These are phyloP conservation scores for Plantago major DNA, from an alignment of 257 asterid genomes.

Conservation along the genomic window DNA sequence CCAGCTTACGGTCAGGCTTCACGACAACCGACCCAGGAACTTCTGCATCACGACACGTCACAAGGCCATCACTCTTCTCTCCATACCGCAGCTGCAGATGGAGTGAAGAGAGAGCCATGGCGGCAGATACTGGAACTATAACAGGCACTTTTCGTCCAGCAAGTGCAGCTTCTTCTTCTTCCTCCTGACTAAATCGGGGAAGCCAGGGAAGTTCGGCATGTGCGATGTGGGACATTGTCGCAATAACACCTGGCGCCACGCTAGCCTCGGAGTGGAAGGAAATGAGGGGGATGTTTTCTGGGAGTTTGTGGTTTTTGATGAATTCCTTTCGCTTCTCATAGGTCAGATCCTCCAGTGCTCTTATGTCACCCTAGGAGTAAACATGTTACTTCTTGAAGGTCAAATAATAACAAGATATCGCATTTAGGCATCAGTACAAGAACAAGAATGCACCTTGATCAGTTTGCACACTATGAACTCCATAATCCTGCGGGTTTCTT, in stretches of 20 bases:
- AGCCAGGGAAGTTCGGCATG: conserved; percentile 85
- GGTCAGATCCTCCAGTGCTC: conserved; percentile 81
- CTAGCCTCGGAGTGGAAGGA: conserved; percentile 85
- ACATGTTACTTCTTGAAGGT: neutral
- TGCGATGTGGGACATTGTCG: conserved; percentile 81
- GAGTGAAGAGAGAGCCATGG: conserved; percentile 65
- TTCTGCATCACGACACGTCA: conserved; percentile 91
- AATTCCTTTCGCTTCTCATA: conserved; percentile 79
- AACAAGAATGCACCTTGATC: conserved; percentile 54
- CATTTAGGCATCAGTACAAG: neutral
- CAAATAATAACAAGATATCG: too few species aligned
- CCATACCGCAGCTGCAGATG: conserved; percentile 78
- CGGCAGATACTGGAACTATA: conserved; percentile 75
- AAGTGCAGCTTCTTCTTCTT: conserved; percentile 29
- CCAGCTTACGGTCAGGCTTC: conserved; percentile 65
- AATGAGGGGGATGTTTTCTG: conserved; percentile 64
- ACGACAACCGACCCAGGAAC: conserved; percentile 91
- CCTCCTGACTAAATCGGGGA: conserved; percentile 38
- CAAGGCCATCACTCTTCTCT: conserved; percentile 95
- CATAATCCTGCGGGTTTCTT: conserved; percentile 76
- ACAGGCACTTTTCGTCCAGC: conserved; percentile 62
- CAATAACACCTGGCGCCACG: conserved; percentile 52
- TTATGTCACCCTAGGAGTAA: conserved; percentile 67
- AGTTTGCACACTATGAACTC: conserved; percentile 79
- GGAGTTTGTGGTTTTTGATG: conserved; percentile 59